Percentiles rank a stretch among this genome's conserved stretches.
Conservation (phyloP, 257 asterid species). For the Datura wrightii region DNA sequence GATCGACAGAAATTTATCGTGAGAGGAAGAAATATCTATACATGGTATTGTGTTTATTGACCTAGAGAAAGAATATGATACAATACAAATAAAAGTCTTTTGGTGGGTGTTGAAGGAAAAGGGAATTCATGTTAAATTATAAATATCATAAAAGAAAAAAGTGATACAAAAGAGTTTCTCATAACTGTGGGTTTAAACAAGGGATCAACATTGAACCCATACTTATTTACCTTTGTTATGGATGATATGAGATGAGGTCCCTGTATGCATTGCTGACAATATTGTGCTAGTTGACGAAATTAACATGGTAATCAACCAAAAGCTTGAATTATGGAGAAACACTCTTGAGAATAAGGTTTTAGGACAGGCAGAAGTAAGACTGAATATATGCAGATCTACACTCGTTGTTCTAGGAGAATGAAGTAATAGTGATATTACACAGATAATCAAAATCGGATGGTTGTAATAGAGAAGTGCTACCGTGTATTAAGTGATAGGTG, state of each 20-base stretch:
- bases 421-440: not conserved
- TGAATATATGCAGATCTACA: not conserved
- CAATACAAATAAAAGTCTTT: not conserved
- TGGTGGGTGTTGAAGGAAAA: not conserved
- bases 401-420: not conserved
- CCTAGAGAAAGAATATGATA: not conserved
- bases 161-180: not conserved
- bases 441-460: not conserved
- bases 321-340: not conserved
- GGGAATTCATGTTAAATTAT: not conserved
- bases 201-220: not conserved
- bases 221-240: not conserved
- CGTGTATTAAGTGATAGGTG: too few relatives aligned
- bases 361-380: not conserved
- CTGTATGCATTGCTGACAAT: not conserved
- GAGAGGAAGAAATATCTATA: not conserved
- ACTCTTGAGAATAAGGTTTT: not conserved
- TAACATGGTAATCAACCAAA: not conserved
- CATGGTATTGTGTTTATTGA: not conserved
- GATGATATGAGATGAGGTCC: not conserved
- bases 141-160: not conserved
- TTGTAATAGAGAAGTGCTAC: not conserved
- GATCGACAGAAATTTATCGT: not conserved
- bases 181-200: not conserved
- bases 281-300: not conserved